phyloP scores from a whole-genome alignment of 352 stramenopile genomes.

The Globisporangium echinulatum region DNA sequence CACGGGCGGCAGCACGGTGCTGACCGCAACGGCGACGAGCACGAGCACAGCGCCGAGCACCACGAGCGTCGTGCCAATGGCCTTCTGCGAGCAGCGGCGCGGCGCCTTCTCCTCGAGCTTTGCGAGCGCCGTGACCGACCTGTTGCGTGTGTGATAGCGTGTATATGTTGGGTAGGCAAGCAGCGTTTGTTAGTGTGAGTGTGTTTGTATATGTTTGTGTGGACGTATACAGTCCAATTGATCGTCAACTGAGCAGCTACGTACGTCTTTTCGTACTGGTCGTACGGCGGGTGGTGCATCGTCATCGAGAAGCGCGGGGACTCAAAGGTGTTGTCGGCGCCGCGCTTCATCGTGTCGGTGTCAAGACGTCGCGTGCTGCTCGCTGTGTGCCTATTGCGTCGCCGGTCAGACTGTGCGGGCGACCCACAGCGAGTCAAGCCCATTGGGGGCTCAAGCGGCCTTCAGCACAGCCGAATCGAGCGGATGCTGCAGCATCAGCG shows the following conservation, averaged over 20 bases:
- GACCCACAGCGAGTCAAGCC: neutral
- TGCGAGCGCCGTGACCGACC: constrained; percentile 10
- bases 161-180: constrained; percentile 3
- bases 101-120: constrained; percentile 12
- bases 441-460: too few species aligned
- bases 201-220: neutral
- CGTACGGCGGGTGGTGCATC: constrained; percentile 2
- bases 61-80: constrained; percentile 29
- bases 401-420: neutral
- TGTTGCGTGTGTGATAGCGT: neutral
- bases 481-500: too few species aligned
- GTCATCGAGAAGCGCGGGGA: constrained; percentile 16
- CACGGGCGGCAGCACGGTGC: constrained; percentile 41
- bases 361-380: too few species aligned
- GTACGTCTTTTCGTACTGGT: constrained; percentile 12
- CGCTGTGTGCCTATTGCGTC: neutral
- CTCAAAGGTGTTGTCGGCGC: constrained; percentile 3
- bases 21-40: constrained; percentile 41
- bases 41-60: constrained; percentile 21
- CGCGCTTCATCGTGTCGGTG: neutral
- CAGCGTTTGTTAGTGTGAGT: too few species aligned
- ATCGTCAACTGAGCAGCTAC: constrained; percentile 3
- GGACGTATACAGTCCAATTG: neutral
- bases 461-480: too few species aligned
- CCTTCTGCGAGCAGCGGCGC: constrained; percentile 26